phyloP scores from a whole-genome alignment of 441 rosid species.

The Macaranga tanarius region DNA sequence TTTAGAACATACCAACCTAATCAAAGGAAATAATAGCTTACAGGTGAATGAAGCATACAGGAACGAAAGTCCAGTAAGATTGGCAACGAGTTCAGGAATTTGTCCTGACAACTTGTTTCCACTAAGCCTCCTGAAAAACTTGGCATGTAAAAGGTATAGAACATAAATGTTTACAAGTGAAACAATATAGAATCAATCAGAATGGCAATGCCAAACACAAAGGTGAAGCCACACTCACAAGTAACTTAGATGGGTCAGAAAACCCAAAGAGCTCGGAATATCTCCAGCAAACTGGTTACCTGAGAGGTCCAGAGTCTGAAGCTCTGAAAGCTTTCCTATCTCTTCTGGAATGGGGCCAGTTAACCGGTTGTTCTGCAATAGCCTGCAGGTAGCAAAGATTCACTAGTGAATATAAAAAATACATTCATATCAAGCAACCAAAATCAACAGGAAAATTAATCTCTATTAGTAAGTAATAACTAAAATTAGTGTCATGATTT shows the following conservation, averaged over 20 bases:
- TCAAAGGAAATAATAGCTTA: background rate
- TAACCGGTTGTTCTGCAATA: slow-evolving; percentile 63
- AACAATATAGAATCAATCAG: background rate
- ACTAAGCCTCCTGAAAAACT: slow-evolving; percentile 68
- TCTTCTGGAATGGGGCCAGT: slow-evolving; percentile 66
- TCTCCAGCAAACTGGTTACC: slow-evolving; percentile 69
- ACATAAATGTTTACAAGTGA: slow-evolving; percentile 17
- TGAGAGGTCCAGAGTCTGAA: slow-evolving; percentile 83
- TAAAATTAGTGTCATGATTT: background rate
- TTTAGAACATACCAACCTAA: background rate
- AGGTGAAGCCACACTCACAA: slow-evolving; percentile 59
- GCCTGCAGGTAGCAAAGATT: slow-evolving; percentile 37
- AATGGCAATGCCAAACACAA: slow-evolving; percentile 5
- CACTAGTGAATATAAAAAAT: slow-evolving; percentile 5
- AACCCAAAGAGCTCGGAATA: slow-evolving; percentile 82
- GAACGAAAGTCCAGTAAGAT: slow-evolving; percentile 84
- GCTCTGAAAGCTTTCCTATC: slow-evolving; percentile 66
- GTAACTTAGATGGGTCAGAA: slow-evolving; percentile 67
- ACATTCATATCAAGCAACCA: background rate
- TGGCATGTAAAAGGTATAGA: slow-evolving; percentile 27
- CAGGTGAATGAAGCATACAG: slow-evolving; percentile 46
- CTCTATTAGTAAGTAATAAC: background rate
- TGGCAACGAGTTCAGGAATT: slow-evolving; percentile 70
- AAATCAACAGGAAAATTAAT: too few species aligned
- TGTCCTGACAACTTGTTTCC: slow-evolving; percentile 73